Conservation (phyloP, 2,329 filamentous ascomycete genomes). For the Colletotrichum graminicola region DNA sequence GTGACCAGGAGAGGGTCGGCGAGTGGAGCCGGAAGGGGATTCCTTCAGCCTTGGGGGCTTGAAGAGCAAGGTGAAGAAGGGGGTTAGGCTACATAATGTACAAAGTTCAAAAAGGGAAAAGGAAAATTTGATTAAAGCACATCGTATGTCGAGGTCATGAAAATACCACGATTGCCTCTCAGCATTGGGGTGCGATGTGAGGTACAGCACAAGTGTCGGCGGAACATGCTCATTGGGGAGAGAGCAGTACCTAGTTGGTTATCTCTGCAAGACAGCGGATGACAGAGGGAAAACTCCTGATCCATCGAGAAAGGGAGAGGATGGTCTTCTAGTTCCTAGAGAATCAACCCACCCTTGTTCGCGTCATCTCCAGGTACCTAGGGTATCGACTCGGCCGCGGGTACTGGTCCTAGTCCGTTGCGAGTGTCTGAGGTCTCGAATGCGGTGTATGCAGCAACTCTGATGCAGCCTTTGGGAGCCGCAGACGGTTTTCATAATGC, state of each 20-base stretch:
- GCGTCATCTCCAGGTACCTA: background rate
- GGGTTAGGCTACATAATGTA: background rate
- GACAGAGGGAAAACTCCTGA: background rate
- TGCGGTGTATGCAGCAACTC: background rate
- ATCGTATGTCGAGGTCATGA: background rate
- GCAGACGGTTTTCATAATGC: background rate
- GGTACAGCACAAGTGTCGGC: background rate
- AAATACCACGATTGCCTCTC: too few relatives aligned
- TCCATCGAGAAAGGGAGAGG: background rate
- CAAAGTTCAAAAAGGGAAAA: background rate
- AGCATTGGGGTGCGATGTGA: background rate
- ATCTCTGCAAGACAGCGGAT: background rate
- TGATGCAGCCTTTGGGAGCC: background rate
- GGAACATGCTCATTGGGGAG: background rate
- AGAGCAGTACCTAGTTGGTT: background rate
- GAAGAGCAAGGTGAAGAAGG: background rate
- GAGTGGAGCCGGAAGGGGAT: conserved; percentile 73
- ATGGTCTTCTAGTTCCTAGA: background rate
- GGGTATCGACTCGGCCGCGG: background rate
- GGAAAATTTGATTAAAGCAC: background rate
- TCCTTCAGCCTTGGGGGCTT: conserved; percentile 28
- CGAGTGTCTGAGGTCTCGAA: too few relatives aligned
- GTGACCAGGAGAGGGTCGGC: conserved; percentile 73
- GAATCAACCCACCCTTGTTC: background rate
- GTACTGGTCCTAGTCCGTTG: background rate